Base-by-base conservation (phyloP, 164 flowering plant species). In the Sedum album region DNA sequence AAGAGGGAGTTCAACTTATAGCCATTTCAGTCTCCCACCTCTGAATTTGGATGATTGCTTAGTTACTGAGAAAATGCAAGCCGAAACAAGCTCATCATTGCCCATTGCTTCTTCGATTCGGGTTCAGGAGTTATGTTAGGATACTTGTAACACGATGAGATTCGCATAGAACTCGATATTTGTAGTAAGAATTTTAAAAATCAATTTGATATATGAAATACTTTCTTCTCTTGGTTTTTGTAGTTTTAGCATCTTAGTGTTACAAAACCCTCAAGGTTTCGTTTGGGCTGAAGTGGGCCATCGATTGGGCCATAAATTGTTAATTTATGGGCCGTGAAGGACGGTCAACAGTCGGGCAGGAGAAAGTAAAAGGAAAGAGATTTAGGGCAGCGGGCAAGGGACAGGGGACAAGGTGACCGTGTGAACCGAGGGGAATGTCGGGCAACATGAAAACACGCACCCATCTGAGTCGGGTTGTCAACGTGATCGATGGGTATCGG, bases 1-100 rank as follows among this genome's bases (percentile, higher is more conserved):
- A 77, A 86, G 80, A 30, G 87, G 85, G 18, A 92, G 98, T 83
- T 92, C 98, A n/a, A 90, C 98, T 44, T 77, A 79, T 69, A 70
- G 90, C 60, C 84, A 77, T 20, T 85, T 79, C 39, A 90, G 96
- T 21, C 83, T 92, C 66, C 98, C 95, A 55, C 94, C 96, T 13
- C 80, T 92, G 31, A 78, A 76, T 60, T 66, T 84, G 78, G 85
- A 84, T 0, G 93, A 88, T 25, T 69, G 80, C 66, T 86, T 87
- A 51, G 74, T 86, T 49, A 70, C 83, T 65, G 84, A 77, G 18
- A 83, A 76, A 17, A 64, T 88, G 44, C 89, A 84, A 49, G 75
- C 80, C 70, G 67, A 44, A 36, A 2, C 62, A 15, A 44, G 18
- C 13, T 82, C 86, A 53, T 83, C 86, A 10, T 82, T 90, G 65